Percentiles rank a stretch among this genome's conserved stretches.
phyloP scores from a whole-genome alignment of 805 yeast genomes.

The Candida ovalis region DNA sequence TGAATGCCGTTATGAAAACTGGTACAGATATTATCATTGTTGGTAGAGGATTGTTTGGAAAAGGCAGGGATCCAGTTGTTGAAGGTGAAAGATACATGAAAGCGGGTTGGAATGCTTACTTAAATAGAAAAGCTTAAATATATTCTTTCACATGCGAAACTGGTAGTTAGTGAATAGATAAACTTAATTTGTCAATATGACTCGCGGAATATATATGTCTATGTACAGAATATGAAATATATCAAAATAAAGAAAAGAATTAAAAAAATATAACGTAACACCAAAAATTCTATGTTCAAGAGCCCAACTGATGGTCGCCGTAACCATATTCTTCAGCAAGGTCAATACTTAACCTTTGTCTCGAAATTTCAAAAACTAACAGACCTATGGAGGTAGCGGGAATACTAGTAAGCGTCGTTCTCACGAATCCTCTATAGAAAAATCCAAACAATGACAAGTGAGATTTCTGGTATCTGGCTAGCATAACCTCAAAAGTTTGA shows the following conservation, averaged over 20 bases:
- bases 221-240: background rate
- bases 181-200: background rate
- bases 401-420: slow-evolving; percentile 68
- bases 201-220: background rate
- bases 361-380: slow-evolving; percentile 76
- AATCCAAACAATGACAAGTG: slow-evolving; percentile 56
- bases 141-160: background rate
- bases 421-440: slow-evolving; percentile 73
- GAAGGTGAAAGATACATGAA: slow-evolving; percentile 86
- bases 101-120: slow-evolving; percentile 95
- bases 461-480: slow-evolving; percentile 51
- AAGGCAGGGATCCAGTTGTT: slow-evolving; percentile 84
- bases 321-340: slow-evolving; percentile 14
- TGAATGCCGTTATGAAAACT: slow-evolving; percentile 70
- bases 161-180: background rate
- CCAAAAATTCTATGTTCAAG: background rate
- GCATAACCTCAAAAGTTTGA: slow-evolving; percentile 65
- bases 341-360: slow-evolving; percentile 38
- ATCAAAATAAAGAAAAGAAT: background rate
- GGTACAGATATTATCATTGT: slow-evolving; percentile 97
- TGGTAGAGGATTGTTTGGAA: slow-evolving; percentile 95
- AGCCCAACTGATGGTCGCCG: background rate
- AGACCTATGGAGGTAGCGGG: slow-evolving; percentile 90
- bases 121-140: slow-evolving; percentile 30
- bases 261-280: background rate